phyloP scores from a whole-genome alignment of 2,329 filamentous ascomycete genomes.

The Metarhizium brunneum region DNA sequence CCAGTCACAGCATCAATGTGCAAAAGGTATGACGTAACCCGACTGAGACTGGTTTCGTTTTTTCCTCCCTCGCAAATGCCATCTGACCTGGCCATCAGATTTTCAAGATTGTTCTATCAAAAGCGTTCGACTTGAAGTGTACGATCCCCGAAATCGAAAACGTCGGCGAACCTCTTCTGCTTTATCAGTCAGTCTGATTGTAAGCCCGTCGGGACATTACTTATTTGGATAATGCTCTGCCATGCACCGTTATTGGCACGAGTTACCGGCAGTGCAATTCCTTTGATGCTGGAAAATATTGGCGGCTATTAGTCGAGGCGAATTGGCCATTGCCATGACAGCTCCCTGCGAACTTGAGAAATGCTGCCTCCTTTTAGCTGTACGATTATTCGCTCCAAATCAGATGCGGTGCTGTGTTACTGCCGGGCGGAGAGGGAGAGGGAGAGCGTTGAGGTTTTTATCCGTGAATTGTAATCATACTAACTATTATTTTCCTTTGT shows the following conservation, averaged over 20 bases:
- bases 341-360: neutral
- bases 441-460: neutral
- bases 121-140: slow-evolving; percentile 97
- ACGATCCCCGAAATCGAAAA: slow-evolving; percentile 99
- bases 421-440: neutral
- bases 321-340: neutral
- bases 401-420: neutral
- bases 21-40: slow-evolving; percentile 60
- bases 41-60: neutral
- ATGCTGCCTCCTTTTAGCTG: neutral
- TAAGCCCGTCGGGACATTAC: neutral
- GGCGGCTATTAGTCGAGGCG: neutral
- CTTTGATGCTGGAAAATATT: neutral
- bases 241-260: neutral
- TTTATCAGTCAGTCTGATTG: slow-evolving; percentile 61
- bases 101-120: slow-evolving; percentile 98
- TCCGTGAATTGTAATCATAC: slow-evolving; percentile 5
- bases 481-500: slow-evolving; percentile 2
- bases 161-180: slow-evolving; percentile 85
- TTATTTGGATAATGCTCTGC: neutral
- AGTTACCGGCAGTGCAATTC: neutral
- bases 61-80: neutral
- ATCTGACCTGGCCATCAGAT: slow-evolving; percentile 50
- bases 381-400: neutral
- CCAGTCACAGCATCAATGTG: slow-evolving; percentile 98